Conservation (phyloP, 441 rosid genomes). For the Croton setiger region DNA sequence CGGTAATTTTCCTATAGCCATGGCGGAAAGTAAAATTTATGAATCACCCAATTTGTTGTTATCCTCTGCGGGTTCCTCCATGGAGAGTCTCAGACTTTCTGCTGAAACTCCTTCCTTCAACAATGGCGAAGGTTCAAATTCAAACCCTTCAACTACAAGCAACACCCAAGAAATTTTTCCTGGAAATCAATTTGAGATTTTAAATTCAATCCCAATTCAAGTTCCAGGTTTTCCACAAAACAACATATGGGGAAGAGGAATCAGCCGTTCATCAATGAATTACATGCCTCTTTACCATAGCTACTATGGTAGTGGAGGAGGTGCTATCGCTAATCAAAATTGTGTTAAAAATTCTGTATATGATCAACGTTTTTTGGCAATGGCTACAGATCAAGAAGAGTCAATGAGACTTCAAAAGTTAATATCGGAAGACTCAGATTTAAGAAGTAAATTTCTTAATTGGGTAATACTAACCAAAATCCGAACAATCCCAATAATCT, state of each 20-base stretch:
- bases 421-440: neutral
- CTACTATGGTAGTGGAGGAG: neutral
- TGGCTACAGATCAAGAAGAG: neutral
- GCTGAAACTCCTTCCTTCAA: neutral
- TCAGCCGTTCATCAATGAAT: neutral
- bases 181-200: neutral
- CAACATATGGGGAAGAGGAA: neutral
- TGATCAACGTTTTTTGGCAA: neutral
- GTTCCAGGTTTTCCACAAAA: neutral
- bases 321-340: neutral
- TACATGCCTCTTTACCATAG: no score
- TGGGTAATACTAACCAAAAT: slow-evolving; percentile 8
- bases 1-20: neutral
- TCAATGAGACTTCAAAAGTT: slow-evolving; percentile 14
- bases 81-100: neutral
- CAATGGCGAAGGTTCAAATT: neutral
- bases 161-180: slow-evolving; percentile 1
- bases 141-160: neutral
- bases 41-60: neutral
- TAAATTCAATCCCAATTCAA: neutral
- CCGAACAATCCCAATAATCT: slow-evolving; percentile 14
- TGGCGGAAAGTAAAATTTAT: neutral
- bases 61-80: neutral
- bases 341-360: neutral
- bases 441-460: slow-evolving; percentile 3